Evolutionary conservation across 768 basidiomycete species (phyloP).

Genomic region (Rossbeevera mucosa): DNA sequence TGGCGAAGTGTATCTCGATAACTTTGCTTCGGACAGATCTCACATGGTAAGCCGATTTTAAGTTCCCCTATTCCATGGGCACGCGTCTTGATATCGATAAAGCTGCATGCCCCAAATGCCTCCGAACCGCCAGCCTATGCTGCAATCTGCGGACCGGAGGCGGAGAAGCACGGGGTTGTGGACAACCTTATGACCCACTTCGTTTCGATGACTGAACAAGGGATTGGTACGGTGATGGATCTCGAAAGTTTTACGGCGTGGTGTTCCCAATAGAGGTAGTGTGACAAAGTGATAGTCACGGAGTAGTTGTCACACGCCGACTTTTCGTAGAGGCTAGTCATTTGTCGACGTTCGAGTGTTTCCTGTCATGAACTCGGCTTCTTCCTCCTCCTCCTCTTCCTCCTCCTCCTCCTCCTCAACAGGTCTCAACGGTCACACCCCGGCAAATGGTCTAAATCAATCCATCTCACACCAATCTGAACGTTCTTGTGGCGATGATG

Average conservation of each 20-base stretch:
- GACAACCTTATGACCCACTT: slow-evolving; percentile 60
- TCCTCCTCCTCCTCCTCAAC: slow-evolving; percentile 27
- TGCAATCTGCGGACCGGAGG: slow-evolving; percentile 43
- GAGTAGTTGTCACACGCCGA: slow-evolving; percentile 16
- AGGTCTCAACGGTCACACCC: slow-evolving; percentile 49
- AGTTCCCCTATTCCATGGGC: slow-evolving; percentile 10
- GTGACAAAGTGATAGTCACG: slow-evolving; percentile 24
- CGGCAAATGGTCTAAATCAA: slow-evolving; percentile 47
- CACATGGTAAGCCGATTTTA: slow-evolving; percentile 53
- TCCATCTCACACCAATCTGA: slow-evolving; percentile 35
- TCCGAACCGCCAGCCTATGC: slow-evolving; percentile 47
- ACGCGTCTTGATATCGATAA: not conserved
- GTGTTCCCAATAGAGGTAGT: slow-evolving; percentile 10
- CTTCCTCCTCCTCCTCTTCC: slow-evolving; percentile 11
- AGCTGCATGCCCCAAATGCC: slow-evolving; percentile 3
- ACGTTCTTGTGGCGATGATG: slow-evolving; percentile 34
- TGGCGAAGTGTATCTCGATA: slow-evolving; percentile 44
- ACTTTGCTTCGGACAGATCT: slow-evolving; percentile 72
- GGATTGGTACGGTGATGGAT: slow-evolving; percentile 41
- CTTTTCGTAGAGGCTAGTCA: too few relatives aligned
- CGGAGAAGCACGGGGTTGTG: slow-evolving; percentile 34
- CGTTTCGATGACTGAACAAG: slow-evolving; percentile 43
- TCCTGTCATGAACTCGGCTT: slow-evolving; percentile 22
- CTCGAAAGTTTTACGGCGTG: slow-evolving; percentile 20
- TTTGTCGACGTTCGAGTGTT: not conserved